Evolutionary conservation across 805 yeast species (phyloP), one percentile per base, ranked within the genome.

Genomic region (Pichia paraexigua): DNA sequence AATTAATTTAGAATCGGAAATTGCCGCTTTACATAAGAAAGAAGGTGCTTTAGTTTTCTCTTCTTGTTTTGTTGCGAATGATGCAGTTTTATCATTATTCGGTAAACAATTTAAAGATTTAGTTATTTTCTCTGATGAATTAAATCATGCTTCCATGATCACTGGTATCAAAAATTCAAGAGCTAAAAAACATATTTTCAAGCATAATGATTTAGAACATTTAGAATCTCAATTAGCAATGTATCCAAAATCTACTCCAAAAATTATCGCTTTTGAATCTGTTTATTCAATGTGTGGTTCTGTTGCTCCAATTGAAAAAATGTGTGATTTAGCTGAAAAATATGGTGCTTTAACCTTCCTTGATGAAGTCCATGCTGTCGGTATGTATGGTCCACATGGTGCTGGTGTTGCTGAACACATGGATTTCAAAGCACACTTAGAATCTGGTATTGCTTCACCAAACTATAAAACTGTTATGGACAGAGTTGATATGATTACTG

Each of bases 261-360:
- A 94, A 71, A 77, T 94, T 64, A 92, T 94, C 71, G 97, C 98
- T 1, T 94, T 94, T 68, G 99, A 94, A 71, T 83, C 94, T 5
- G 98, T 94, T 49, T 94, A 94, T 71, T 91, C 97, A 51, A 94
- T 94, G 99, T 89, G 97, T 64, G 99, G 99, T 47, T 88, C 97
- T 13, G 87, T 94, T 53, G 86, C 97, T 40, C 97, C 97, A 48
- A 94, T 94, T 61, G 88, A 85, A 62, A 82, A 79, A 55, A 90
- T 94, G 58, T 92, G 97, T 68, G 96, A 91, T 60, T 77, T 94
- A 63, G 99, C 99, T 41, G 97, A 94, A 49, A 89, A 94, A 71
- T 94, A 94, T 67, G 98, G 98, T 56, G 98, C 98, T 45, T 71
- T 94, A 61, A 94, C 99, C 30, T 94, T 94, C 70, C 75, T 94